Percentiles rank a stretch among this genome's conserved stretches.
Evolutionary conservation across 352 stramenopile species (phyloP).

Genomic region (Blastocystis hominis): DNA sequence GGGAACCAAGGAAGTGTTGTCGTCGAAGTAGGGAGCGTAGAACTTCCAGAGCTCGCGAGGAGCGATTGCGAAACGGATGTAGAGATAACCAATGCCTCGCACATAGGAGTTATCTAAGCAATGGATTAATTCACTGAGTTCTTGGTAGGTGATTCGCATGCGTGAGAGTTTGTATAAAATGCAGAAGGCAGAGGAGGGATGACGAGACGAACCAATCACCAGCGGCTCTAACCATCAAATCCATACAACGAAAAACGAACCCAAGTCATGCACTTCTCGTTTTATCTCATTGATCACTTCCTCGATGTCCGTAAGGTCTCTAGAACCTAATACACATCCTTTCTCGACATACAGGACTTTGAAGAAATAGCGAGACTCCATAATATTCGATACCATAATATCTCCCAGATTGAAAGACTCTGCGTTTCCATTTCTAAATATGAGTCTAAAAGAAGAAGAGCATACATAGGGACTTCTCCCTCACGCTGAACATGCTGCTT

Average conservation of each 20-base stretch:
- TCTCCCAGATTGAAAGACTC: conserved; percentile 34
- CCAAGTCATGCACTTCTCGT: not conserved
- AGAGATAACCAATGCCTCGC: conserved; percentile 21
- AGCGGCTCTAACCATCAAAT: conserved; percentile 14
- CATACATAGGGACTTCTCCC: conserved; percentile 33
- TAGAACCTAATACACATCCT: not conserved
- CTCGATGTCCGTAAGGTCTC: conserved; percentile 31
- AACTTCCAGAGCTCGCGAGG: conserved; percentile 40
- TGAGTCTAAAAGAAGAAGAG: not conserved
- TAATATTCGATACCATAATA: conserved; percentile 22
- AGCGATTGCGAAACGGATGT: conserved; percentile 6
- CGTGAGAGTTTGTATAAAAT: conserved; percentile 24
- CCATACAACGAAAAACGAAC: not conserved
- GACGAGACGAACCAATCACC: conserved; percentile 35
- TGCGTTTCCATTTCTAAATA: conserved; percentile 25
- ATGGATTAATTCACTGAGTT: conserved; percentile 7
- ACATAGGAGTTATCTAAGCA: not conserved
- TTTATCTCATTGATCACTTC: conserved; percentile 34
- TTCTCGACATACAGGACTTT: conserved; percentile 12
- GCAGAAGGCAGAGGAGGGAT: conserved; percentile 52
- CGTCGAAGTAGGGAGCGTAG: conserved; percentile 50
- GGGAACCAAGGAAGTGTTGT: not conserved
- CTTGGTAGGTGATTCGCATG: conserved; percentile 25
- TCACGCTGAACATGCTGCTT: conserved; percentile 40
- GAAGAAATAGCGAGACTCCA: conserved; percentile 51